Conservation (phyloP, 495 filamentous ascomycete species). For the Neurospora hispaniola region DNA sequence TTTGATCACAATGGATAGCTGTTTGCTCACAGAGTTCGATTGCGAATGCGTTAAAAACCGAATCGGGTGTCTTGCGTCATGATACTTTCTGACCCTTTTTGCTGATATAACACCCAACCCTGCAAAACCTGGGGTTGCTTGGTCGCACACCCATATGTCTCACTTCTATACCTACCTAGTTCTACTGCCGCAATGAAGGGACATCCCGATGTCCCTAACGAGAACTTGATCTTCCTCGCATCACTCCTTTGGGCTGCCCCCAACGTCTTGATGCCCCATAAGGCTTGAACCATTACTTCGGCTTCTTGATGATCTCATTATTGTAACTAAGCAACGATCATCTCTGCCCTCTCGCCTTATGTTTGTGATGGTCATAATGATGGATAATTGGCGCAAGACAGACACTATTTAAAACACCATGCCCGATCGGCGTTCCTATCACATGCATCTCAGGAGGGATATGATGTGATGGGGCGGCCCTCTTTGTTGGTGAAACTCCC, state of each 20-base stretch:
- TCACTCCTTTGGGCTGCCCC: neutral
- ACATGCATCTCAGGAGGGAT: neutral
- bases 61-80: neutral
- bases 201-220: too few relatives aligned
- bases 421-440: neutral
- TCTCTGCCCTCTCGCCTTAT: neutral
- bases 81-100: neutral
- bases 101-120: neutral
- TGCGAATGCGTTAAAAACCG: neutral
- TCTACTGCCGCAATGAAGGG: neutral
- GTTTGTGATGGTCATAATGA: neutral
- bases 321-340: neutral
- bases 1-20: neutral
- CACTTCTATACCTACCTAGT: neutral
- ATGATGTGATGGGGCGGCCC: neutral
- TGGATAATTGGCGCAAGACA: neutral
- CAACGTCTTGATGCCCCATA: neutral
- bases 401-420: neutral
- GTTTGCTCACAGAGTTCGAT: neutral
- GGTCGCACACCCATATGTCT: neutral
- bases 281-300: neutral
- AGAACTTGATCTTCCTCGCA: neutral
- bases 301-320: neutral
- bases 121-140: neutral
- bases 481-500: neutral